phyloP scores from a whole-genome alignment of 2,329 filamentous ascomycete genomes.

The Thermoascus crustaceus region DNA sequence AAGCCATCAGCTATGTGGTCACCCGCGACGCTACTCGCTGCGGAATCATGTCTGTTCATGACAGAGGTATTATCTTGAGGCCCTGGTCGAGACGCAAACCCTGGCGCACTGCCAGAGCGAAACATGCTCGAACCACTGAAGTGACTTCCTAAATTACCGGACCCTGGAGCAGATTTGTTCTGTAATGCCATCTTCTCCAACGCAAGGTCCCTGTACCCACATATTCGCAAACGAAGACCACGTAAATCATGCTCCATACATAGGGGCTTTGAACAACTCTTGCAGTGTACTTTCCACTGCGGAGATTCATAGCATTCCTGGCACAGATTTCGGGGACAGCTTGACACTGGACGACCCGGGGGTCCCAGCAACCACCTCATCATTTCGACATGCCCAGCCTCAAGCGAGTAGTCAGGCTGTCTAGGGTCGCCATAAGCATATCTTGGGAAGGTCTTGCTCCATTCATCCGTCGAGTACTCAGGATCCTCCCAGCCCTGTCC shows the following conservation, averaged over 20 bases:
- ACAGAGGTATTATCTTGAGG: constrained; percentile 10
- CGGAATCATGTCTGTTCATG: constrained; percentile 21
- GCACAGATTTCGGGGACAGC: constrained; percentile 49
- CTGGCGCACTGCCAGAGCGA: constrained; percentile 1
- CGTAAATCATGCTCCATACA: constrained; percentile 55
- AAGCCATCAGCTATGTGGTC: constrained; percentile 21
- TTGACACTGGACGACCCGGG: constrained; percentile 37
- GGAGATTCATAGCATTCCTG: constrained; percentile 51
- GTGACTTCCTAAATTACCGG: constrained; percentile 1
- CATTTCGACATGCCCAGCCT: constrained; percentile 34
- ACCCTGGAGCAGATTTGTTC: constrained; percentile 13
- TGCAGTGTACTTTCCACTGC: constrained; percentile 53
- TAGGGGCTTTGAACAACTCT: constrained; percentile 47
- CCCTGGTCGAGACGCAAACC: constrained; percentile 4
- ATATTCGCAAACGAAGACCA: constrained; percentile 48
- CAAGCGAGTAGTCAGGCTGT: constrained; percentile 31
- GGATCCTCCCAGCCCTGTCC: constrained; percentile 49
- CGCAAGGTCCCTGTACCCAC: constrained; percentile 48
- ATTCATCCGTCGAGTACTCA: constrained; percentile 40
- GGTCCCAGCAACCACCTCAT: constrained; percentile 42
- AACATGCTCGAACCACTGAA: constrained; percentile 1
- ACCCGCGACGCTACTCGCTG: constrained; percentile 29
- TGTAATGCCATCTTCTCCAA: constrained; percentile 40
- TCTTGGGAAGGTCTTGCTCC: constrained; percentile 32
- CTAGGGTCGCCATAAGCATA: constrained; percentile 34